Base-by-base conservation (phyloP, 139 green algal genomes). In the Picochlorum sp. region DNA sequence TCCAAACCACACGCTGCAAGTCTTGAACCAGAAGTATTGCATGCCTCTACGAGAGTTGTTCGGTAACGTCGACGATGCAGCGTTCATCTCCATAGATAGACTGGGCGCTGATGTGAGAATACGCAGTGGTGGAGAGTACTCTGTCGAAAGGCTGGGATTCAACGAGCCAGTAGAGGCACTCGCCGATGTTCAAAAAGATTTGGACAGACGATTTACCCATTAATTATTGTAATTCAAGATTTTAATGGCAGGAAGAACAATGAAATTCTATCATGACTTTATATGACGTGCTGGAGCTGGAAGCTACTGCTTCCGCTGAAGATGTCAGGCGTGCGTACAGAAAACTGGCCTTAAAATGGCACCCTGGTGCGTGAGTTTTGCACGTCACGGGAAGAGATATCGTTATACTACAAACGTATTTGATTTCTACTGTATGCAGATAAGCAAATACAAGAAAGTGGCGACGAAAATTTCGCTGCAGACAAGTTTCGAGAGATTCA, bases 11-110 rank as follows among this genome's bases (percentile, higher is more conserved):
- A 84, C 80, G 9, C 72, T 95, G 72, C 62, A 85, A 68, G 70
- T 77, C 9, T 70, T 95, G 6, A 95, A 93, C 64, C 74, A 85
- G 24, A 64, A 49, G 16, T 89, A 81, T 62, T 62, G 69, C 5
- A 66, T 68, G 3, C 61, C 77, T 3, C 62, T 97, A 72, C 71
- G 75, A 15, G 50, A 78, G 15, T 47, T 84, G 61, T 57, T 94
- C 16, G 38, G 37, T 49, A n/a, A 32, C 18, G 74, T 68, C 13
- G 84, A 86, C 30, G 87, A 96, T 63, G 82, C 87, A 5, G 64
- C 78, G 6, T 85, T 98, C 70, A 98, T 98, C 47, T 91, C 80
- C 30, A 95, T 98, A 23, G 92, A 98, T 69, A 80, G 79, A 1
- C 61, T 74, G 2, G 92, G 92, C 1, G 83, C 89, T 4, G 92